Conservation (phyloP, 306 rosid species). For the Notholithocarpus densiflorus region DNA sequence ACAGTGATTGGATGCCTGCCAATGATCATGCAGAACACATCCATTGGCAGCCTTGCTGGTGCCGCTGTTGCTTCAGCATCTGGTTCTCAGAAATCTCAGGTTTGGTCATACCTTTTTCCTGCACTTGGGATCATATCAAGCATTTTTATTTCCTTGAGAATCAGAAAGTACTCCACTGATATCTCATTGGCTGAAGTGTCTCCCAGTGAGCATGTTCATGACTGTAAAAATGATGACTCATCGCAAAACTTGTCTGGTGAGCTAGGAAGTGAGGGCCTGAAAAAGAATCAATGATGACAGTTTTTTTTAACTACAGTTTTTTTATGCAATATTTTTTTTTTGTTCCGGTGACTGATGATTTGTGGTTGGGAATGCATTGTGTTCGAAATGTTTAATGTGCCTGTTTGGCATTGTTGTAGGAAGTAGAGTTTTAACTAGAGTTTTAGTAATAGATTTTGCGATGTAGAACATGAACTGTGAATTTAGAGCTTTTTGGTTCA, state of each 20-base stretch:
- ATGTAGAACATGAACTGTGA: no score
- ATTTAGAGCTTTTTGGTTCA: no score
- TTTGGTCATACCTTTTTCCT: slow-evolving; percentile 83
- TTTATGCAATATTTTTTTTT: neutral
- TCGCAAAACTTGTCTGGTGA: slow-evolving; percentile 12
- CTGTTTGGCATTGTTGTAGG: no score
- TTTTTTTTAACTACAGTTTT: neutral
- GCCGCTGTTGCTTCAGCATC: slow-evolving; percentile 78
- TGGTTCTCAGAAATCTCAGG: slow-evolving; percentile 54
- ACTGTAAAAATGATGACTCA: slow-evolving; percentile 10
- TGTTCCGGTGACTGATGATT: neutral
- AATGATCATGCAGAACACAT: slow-evolving; percentile 91
- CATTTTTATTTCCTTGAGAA: slow-evolving; percentile 76
- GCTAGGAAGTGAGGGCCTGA: slow-evolving; percentile 7
- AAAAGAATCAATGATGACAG: slow-evolving; percentile 17
- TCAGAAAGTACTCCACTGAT: slow-evolving; percentile 68
- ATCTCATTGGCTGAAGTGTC: slow-evolving; percentile 35
- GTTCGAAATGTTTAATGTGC: neutral
- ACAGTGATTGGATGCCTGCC: slow-evolving; percentile 82
- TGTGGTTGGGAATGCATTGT: neutral
- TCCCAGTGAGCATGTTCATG: slow-evolving; percentile 6
- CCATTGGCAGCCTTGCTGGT: slow-evolving; percentile 94
- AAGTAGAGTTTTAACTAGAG: no score
- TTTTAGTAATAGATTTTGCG: no score
- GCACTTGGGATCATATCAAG: slow-evolving; percentile 69